Percentiles rank a stretch among this genome's conserved stretches.
These are phyloP conservation scores for Jaltomata sinuosa DNA, from an alignment of 257 asterid genomes.

Conservation along the genomic window DNA sequence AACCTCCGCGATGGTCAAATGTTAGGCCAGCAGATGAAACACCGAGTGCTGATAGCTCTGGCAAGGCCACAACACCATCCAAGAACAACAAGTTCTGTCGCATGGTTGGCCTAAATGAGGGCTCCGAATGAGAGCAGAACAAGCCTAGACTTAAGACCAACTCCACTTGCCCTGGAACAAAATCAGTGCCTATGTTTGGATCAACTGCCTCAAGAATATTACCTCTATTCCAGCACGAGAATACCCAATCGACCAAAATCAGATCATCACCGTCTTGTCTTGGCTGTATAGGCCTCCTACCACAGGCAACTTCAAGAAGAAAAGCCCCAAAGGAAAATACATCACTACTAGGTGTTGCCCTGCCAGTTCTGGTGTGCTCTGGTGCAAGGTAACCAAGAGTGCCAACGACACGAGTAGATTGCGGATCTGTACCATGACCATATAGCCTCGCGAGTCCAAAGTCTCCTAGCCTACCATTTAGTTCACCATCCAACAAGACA, in stretches of 20 bases:
- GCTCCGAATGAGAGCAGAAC: not conserved
- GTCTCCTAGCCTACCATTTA: not conserved
- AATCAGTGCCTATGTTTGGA: not conserved
- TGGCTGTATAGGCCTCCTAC: not conserved
- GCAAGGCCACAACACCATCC: slow-evolving; percentile 19
- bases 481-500: slow-evolving; percentile 13
- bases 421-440: not conserved
- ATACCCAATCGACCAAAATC: not conserved
- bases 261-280: not conserved
- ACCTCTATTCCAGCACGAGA: not conserved
- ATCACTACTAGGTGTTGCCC: not conserved
- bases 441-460: slow-evolving; percentile 3
- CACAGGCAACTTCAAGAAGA: not conserved
- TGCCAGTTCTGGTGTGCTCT: not conserved
- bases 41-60: not conserved
- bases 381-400: not conserved
- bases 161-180: not conserved
- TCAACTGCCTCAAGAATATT: not conserved
- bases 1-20: not conserved
- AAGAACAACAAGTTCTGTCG: slow-evolving; percentile 12
- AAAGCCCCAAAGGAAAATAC: not conserved
- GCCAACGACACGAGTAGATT: not conserved
- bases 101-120: not conserved
- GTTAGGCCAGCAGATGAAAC: not conserved
- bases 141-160: not conserved